Percentiles rank a stretch among this genome's conserved stretches.
phyloP scores from a whole-genome alignment of 768 basidiomycete species.

The Phlebiopsis flavidoalba region DNA sequence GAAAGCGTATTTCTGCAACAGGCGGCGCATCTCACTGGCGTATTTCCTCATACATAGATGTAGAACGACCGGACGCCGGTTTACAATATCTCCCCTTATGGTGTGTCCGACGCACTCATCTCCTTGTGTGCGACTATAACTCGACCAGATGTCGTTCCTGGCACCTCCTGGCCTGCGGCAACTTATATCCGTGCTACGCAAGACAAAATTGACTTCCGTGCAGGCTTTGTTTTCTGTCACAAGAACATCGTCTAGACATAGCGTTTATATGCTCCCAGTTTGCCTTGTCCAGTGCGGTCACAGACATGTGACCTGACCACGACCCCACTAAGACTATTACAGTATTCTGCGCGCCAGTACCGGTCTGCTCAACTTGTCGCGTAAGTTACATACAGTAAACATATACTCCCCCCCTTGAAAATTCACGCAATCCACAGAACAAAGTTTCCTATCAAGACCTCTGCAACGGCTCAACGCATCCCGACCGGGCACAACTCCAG shows the following conservation, averaged over 20 bases:
- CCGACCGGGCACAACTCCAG: slow-evolving; percentile 18
- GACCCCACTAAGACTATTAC: neutral
- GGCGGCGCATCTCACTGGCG: slow-evolving; percentile 92
- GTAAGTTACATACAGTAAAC: slow-evolving; percentile 38
- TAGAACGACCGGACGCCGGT: slow-evolving; percentile 76
- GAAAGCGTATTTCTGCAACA: slow-evolving; percentile 97
- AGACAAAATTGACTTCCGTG: slow-evolving; percentile 94
- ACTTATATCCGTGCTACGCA: slow-evolving; percentile 79
- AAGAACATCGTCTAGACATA: slow-evolving; percentile 93
- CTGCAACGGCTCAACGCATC: slow-evolving; percentile 74
- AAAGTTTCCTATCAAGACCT: slow-evolving; percentile 92
- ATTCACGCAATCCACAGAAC: slow-evolving; percentile 46
- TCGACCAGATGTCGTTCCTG: slow-evolving; percentile 78
- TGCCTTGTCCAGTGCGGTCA: slow-evolving; percentile 88
- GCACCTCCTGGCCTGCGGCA: slow-evolving; percentile 67
- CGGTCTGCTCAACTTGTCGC: slow-evolving; percentile 93
- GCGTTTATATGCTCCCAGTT: slow-evolving; percentile 99
- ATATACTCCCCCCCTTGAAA: neutral
- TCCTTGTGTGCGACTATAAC: neutral
- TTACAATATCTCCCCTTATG: slow-evolving; percentile 90
- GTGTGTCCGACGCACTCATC: slow-evolving; percentile 29
- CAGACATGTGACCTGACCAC: neutral
- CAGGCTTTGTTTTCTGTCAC: slow-evolving; percentile 93
- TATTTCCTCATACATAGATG: slow-evolving; percentile 87
- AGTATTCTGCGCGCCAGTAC: slow-evolving; percentile 94